A percentile compares a stretch with the other conserved stretches of the same genome.
phyloP scores from a whole-genome alignment of 116 monocot species.

The Phalaenopsis hybrid region DNA sequence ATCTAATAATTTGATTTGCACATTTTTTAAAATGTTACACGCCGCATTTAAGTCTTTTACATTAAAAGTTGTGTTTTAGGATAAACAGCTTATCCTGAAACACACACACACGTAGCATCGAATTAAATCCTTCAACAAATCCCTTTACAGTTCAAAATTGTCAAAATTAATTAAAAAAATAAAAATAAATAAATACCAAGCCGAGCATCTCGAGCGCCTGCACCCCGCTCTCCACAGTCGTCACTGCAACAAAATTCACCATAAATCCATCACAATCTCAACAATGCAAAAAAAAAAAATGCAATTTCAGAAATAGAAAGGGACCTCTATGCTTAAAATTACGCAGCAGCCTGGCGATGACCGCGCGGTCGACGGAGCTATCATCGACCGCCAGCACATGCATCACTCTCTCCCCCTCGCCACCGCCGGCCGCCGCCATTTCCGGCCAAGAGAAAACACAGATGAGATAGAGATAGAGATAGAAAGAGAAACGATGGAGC shows the following conservation, averaged over 20 bases:
- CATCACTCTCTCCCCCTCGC: conserved; percentile 14
- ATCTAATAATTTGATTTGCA: no score
- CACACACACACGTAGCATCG: no score
- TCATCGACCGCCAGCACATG: conserved; percentile 50
- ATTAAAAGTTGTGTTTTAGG: no score
- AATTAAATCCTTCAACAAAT: neutral
- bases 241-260: conserved; percentile 19
- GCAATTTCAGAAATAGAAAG: neutral
- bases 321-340: conserved; percentile 34
- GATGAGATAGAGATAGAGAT: no score
- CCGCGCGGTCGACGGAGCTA: conserved; percentile 42
- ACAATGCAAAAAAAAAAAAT: neutral
- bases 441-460: neutral
- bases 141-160: neutral
- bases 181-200: neutral
- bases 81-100: no score
- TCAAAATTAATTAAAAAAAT: neutral
- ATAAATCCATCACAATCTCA: no score
- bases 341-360: conserved; percentile 26
- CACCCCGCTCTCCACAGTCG: conserved; percentile 29
- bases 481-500: neutral
- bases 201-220: conserved; percentile 23
- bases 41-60: no score
- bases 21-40: no score
- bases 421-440: neutral